Conservation (phyloP, 768 basidiomycete species). For the Phylloporus arenicola region DNA sequence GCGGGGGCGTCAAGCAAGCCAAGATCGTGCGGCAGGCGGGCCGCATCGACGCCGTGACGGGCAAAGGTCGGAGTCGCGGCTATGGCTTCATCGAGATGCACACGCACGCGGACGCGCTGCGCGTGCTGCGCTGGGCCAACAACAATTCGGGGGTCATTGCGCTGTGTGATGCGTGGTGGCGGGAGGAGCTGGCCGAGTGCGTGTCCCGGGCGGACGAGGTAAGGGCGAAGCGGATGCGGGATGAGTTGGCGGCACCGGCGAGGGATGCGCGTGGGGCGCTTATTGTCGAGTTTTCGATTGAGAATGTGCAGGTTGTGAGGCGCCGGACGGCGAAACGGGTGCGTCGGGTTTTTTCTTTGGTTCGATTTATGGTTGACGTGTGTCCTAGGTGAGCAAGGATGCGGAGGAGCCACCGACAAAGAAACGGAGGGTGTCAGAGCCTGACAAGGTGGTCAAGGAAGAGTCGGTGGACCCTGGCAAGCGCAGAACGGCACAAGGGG, state of each 20-base stretch:
- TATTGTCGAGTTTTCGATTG: conserved; percentile 95
- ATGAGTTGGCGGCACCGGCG: conserved; percentile 39
- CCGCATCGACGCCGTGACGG: conserved; percentile 82
- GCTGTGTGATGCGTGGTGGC: conserved; percentile 81
- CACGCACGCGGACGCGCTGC: conserved; percentile 83
- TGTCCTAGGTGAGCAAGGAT: neutral
- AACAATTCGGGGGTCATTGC: conserved; percentile 65
- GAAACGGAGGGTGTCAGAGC: conserved; percentile 33
- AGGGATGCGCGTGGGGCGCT: conserved; percentile 47
- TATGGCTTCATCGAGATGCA: conserved; percentile 95
- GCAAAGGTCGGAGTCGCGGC: conserved; percentile 84
- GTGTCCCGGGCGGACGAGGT: conserved; percentile 51
- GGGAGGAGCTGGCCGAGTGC: conserved; percentile 63
- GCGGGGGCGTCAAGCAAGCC: conserved; percentile 66
- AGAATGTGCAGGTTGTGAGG: conserved; percentile 87
- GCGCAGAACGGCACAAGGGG: no score
- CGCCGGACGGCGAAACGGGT: conserved; percentile 49
- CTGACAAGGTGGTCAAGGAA: conserved; percentile 21
- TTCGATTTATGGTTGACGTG: neutral
- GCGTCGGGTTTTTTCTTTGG: neutral
- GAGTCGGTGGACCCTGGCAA: conserved; percentile 1
- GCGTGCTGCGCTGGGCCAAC: conserved; percentile 91
- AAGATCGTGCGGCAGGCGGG: conserved; percentile 91
- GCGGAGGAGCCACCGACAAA: conserved; percentile 36
- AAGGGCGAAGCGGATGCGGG: conserved; percentile 55